Evolutionary conservation across 495 filamentous ascomycete genomes (phyloP).

Genomic region (Xylaria curta): DNA sequence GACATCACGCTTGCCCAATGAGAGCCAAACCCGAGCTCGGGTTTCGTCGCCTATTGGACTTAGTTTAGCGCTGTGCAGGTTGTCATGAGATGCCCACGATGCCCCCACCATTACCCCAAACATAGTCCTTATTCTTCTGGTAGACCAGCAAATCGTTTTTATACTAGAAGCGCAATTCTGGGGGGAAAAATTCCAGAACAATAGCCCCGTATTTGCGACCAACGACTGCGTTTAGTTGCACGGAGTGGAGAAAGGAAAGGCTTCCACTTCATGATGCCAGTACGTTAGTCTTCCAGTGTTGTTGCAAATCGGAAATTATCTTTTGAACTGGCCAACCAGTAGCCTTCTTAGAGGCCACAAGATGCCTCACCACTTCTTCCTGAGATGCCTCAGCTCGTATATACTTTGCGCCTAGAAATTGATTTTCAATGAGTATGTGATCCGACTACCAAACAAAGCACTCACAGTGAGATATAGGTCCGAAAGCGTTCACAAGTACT

Average conservation of each 20-base stretch:
- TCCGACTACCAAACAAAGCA: background rate
- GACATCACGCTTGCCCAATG: slow-evolving; percentile 7
- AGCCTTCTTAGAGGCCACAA: slow-evolving; percentile 27
- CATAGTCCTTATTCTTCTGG: background rate
- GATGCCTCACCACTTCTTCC: slow-evolving; percentile 30
- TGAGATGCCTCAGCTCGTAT: slow-evolving; percentile 33
- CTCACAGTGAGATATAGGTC: slow-evolving; percentile 49
- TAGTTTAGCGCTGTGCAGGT: slow-evolving; percentile 16
- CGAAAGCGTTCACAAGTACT: slow-evolving; percentile 48
- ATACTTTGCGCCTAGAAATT: slow-evolving; percentile 28
- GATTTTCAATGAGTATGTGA: background rate
- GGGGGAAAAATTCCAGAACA: background rate
- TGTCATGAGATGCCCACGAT: slow-evolving; percentile 6
- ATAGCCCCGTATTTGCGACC: background rate
- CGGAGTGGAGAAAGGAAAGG: background rate
- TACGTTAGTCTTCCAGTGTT: slow-evolving; percentile 20
- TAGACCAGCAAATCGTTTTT: background rate
- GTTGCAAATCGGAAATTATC: slow-evolving; percentile 28
- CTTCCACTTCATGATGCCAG: background rate
- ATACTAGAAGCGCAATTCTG: background rate
- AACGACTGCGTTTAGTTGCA: background rate
- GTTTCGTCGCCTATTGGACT: slow-evolving; percentile 10
- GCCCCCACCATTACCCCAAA: slow-evolving; percentile 9
- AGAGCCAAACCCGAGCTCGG: slow-evolving; percentile 24
- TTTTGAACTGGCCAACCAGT: slow-evolving; percentile 42